Evolutionary conservation across 345 rosid genomes (phyloP), one percentile per base, ranked within the genome.

Genomic region (Capsella bursapastoris): DNA sequence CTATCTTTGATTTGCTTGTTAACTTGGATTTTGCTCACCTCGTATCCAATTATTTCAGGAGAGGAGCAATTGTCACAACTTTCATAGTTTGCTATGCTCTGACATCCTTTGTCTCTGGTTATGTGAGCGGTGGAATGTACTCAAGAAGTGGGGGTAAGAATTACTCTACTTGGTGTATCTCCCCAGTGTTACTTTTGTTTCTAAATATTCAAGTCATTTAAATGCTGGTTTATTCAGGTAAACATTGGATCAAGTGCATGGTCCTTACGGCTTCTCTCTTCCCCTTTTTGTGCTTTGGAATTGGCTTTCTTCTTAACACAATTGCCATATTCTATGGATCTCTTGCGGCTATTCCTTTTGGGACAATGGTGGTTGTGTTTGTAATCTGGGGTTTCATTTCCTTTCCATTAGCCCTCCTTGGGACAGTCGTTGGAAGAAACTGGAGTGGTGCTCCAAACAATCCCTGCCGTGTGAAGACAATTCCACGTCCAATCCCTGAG

Each of bases 61-160:
- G 99, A 86, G 99, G 99, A 81, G 98, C 99, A 41, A 96, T 96
- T 78, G 97, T 90, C 73, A 96, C 99, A 28, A 92, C 99, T 63
- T 96, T 90, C 82, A 92, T 96, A 53, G 88, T 92, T 28, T 96
- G 97, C 72, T 96, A 96, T 68, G 99, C 99, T 63, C 86, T 96
- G 78, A 96, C 98, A 12, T 96, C 99, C 44, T 96, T 96, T 73
- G 80, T 96, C 68, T 86, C 99, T 78, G 99, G 99, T 75, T 96
- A 96, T 67, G 98, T 96, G 74, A 96, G 97, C 10, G 99, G 99
- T 68, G 99, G 99, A 53, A 90, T 96, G 98, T 92, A 96, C 84
- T 96, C 99, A 41, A 90, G 98, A 71, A 80, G 88, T 73, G 99
- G 99, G 14, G 98, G 99, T 96, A 83, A 79, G 91, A 40, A 67